Conservation (phyloP, 1,284 basidiomycete species). For the Xerocomus nothofagi region DNA sequence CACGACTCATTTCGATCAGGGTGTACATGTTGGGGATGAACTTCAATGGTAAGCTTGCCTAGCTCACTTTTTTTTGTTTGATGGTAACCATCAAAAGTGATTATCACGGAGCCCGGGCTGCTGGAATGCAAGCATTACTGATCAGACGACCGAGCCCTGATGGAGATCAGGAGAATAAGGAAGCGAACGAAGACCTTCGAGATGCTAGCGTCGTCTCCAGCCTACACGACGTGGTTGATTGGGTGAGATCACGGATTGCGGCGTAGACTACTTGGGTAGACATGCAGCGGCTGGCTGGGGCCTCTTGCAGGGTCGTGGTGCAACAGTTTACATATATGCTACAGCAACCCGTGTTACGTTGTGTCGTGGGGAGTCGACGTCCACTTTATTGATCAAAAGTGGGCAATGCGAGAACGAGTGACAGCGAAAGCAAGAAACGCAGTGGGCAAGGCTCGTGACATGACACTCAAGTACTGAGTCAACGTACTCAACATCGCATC, state of each 20-base stretch:
- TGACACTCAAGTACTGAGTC: background rate
- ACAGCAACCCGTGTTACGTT: background rate
- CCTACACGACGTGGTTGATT: slow-evolving; percentile 42
- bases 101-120: slow-evolving; percentile 59
- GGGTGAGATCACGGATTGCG: slow-evolving; percentile 22
- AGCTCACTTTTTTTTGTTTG: background rate
- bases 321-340: background rate
- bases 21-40: slow-evolving; percentile 74
- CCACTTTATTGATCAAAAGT: background rate
- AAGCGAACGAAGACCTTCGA: slow-evolving; percentile 41
- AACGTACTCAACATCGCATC: background rate
- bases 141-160: slow-evolving; percentile 50
- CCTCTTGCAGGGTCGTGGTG: background rate
- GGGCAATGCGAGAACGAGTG: no score
- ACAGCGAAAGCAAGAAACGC: no score
- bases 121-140: slow-evolving; percentile 60
- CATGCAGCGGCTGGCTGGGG: background rate
- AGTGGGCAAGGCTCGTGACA: background rate
- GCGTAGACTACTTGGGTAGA: slow-evolving; percentile 6
- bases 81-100: slow-evolving; percentile 47
- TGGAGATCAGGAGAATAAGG: slow-evolving; percentile 50
- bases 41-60: slow-evolving; percentile 49
- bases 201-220: slow-evolving; percentile 41
- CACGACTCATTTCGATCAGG: slow-evolving; percentile 41
- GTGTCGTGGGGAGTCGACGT: background rate